Base-by-base conservation (phyloP, 208 protist species). In the Acanthamoeba lenticulata region DNA sequence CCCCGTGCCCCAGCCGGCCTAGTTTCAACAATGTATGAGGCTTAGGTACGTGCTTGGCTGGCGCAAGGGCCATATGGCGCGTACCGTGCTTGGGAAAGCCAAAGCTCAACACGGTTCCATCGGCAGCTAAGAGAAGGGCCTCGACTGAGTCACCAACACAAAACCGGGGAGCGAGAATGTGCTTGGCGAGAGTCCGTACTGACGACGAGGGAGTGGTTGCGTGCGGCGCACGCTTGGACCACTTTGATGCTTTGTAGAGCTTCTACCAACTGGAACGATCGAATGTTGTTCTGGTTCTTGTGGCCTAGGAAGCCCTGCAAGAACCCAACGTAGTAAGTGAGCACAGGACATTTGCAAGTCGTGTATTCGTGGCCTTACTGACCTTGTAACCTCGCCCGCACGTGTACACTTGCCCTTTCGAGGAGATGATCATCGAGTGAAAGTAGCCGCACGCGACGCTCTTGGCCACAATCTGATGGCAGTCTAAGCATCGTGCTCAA, bases 61-160 rank as follows among this genome's bases (percentile, higher is more conserved):
- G 36, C n/a, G n/a, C n/a, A n/a, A n/a, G n/a, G n/a, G n/a, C n/a
- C 57, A 67, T 67, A 52, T 15, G 45, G 52, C 15, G 57, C 21
- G 44, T 91, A 91, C 85, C 85, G 24, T 91, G 60, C n/a, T 91
- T 91, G 34, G 85, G 85, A 29, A 91, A 91, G 3, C 85, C 85
- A 91, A 91, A 91, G 85, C 55, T 74, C 49, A 69, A 91, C 85
- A 91, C 85, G 11, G 9, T 13, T 3, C 85, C 85, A 1, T 65
- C 34, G 0, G 85, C 42, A 27, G 81, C 81, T 89, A 44, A 36
- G 60, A 29, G 17, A 11, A 40, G 1, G 27, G 34, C 36, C 34
- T 7, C 3, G 11, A n/a, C 0, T n/a, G 7, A 83, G 29, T 5
- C 36, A 89, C 24, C 36, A 79, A n/a, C n/a, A n/a, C n/a, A n/a